Evolutionary conservation across 2,329 filamentous ascomycete species (phyloP).

Genomic region (Colletotrichum nymphaeae): DNA sequence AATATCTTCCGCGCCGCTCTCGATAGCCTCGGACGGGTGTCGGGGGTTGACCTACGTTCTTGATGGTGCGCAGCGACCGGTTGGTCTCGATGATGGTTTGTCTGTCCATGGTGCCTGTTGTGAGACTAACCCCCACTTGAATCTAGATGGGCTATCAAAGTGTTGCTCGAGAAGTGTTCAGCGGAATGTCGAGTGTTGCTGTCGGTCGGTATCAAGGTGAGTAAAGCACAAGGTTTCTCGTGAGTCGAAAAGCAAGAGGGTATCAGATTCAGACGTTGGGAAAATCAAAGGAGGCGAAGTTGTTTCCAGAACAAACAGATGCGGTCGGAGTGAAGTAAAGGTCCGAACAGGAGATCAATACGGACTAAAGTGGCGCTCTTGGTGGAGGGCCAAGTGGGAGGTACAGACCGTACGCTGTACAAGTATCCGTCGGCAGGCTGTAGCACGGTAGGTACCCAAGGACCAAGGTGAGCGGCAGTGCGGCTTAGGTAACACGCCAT

Average conservation of each 20-base stretch:
- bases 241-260: not conserved
- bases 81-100: conserved; percentile 77
- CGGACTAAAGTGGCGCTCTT: conserved; percentile 29
- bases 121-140: conserved; percentile 3
- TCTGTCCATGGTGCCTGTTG: conserved; percentile 54
- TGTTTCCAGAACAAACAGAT: conserved; percentile 32
- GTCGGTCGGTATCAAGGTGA: not conserved
- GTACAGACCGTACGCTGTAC: not conserved
- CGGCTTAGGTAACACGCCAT: conserved; percentile 27
- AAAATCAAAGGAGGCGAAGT: conserved; percentile 19
- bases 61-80: conserved; percentile 87
- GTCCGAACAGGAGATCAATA: conserved; percentile 26
- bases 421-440: too few species aligned
- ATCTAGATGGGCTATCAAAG: not conserved
- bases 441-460: not conserved
- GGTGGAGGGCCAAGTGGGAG: conserved; percentile 21
- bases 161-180: not conserved
- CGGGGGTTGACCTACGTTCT: conserved; percentile 70
- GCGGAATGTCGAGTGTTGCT: not conserved
- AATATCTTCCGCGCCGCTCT: not conserved
- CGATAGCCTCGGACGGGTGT: not conserved
- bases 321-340: conserved; percentile 9
- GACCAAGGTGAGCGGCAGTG: conserved; percentile 20
- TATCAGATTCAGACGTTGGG: not conserved
- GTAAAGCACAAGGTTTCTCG: not conserved